Base-by-base conservation (phyloP, 2,329 filamentous ascomycete species). In the Coniella vitis region DNA sequence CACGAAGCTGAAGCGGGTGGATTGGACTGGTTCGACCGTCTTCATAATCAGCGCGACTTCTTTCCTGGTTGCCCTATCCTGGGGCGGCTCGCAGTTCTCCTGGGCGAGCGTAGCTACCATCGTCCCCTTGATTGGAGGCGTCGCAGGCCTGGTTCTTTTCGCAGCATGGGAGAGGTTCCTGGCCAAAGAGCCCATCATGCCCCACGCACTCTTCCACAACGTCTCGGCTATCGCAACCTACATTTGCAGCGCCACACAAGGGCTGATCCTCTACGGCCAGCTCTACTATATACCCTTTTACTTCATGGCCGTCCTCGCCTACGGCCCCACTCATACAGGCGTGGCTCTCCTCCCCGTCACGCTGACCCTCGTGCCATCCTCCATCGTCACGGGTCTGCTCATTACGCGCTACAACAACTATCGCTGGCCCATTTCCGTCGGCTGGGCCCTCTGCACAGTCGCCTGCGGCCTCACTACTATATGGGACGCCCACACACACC, bases 1-100 rank as follows among this genome's bases (percentile, higher is more conserved):
- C 19, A 54, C 64, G 43, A 68, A 69, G 47, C 56, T 71, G 8
- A 51, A 48, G 17, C 61, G 68, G 0, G 65, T 74, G 19, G 75
- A 79, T 55, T 72, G 66, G 57, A 32, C 70, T 2, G 75, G 74
- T 3, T 69, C 67, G 1, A 55, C 64, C n/a, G 48, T 75, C 10
- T 70, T 78, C 55, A 70, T 70, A 2, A 62, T 59, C 1, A 68
- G 69, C 1, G 60, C 68, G 5, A 67, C 71, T 9, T 62, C 68
- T 4, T 65, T 76, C 14, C 67, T 78, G 5, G 60, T 75, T 3
- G 66, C 71, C 0, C 63, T 77, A n/a, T 71, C 68, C 3, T 73
- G 67, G 61, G 74, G 67, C 2, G 74, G 74, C 3, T 63, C 67
- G 2, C 60, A 67, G 37, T 66, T 68, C 38, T 52, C 66, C 0